Evolutionary conservation across 2,329 filamentous ascomycete genomes (phyloP).

Genomic region (Pleurostoma richardsiae): DNA sequence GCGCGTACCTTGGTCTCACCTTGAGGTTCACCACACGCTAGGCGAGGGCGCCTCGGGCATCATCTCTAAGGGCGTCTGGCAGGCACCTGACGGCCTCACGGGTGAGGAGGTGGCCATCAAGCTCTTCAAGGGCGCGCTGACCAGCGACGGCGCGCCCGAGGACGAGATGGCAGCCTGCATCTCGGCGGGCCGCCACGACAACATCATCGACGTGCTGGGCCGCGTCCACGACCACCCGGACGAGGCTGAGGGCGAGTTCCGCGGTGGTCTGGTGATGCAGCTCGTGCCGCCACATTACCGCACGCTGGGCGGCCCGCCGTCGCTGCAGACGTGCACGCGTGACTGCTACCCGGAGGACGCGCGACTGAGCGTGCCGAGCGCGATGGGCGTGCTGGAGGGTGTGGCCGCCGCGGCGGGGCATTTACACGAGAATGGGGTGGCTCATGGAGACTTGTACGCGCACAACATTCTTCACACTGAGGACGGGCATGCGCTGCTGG

Average conservation of each 20-base stretch:
- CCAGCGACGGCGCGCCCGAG: constrained; percentile 39
- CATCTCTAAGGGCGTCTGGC: constrained; percentile 35
- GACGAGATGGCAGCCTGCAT: constrained; percentile 44
- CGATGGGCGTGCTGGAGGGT: constrained; percentile 28
- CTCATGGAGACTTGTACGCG: constrained; percentile 42
- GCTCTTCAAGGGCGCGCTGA: constrained; percentile 40
- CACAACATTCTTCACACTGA: constrained; percentile 39
- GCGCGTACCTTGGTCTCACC: constrained; percentile 32
- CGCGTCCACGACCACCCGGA: constrained; percentile 34
- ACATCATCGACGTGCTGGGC: constrained; percentile 39
- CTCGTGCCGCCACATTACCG: constrained; percentile 36
- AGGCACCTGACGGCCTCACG: constrained; percentile 13
- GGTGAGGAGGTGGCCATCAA: constrained; percentile 39
- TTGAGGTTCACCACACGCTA: constrained; percentile 32
- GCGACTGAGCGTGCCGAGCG: constrained; percentile 20
- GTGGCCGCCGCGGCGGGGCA: constrained; percentile 36
- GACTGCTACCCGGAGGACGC: constrained; percentile 30
- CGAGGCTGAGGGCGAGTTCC: constrained; percentile 16
- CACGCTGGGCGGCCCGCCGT: constrained; percentile 37
- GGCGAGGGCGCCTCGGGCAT: constrained; percentile 41
- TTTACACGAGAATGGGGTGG: constrained; percentile 35
- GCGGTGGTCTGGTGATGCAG: constrained; percentile 39
- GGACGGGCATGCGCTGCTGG: constrained; percentile 36
- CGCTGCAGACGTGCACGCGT: constrained; percentile 37
- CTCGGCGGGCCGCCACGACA: constrained; percentile 36